phyloP scores from a whole-genome alignment of 805 yeast species.

The Ogataea philodendri region DNA sequence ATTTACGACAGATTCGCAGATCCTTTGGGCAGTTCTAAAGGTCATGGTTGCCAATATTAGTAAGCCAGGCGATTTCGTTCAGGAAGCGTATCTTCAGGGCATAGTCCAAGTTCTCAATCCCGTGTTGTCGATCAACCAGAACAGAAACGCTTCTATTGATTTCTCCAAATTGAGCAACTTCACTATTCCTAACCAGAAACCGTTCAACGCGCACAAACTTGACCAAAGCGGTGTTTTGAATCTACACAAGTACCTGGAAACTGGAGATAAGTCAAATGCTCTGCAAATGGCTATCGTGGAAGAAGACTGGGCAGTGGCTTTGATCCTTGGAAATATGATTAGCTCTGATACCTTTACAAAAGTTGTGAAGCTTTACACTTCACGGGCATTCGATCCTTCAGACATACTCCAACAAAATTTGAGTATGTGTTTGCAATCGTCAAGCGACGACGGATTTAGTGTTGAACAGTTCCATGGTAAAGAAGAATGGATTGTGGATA shows the following conservation, averaged over 20 bases:
- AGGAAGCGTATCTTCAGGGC: constrained; percentile 30
- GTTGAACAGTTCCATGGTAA: constrained; percentile 23
- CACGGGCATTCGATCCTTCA: constrained; percentile 17
- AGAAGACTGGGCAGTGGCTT: constrained; percentile 75
- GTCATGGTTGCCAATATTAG: constrained; percentile 25
- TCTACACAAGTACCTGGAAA: constrained; percentile 42
- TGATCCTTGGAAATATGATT: constrained; percentile 63
- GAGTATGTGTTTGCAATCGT: constrained; percentile 30
- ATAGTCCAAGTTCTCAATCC: constrained; percentile 45
- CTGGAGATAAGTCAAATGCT: constrained; percentile 69
- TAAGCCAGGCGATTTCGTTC: constrained; percentile 30
- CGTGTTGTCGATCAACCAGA: constrained; percentile 25
- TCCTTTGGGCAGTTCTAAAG: constrained; percentile 30
- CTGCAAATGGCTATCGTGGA: constrained; percentile 57
- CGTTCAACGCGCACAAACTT: constrained; percentile 28
- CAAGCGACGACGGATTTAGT: constrained; percentile 18
- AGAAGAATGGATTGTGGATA: constrained; percentile 31
- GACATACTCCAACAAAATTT: constrained; percentile 29
- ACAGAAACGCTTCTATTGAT: constrained; percentile 17
- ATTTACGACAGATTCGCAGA: constrained; percentile 19
- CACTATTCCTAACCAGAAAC: constrained; percentile 12
- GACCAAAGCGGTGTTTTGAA: constrained; percentile 27
- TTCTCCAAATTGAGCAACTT: constrained; percentile 19
- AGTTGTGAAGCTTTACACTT: constrained; percentile 44
- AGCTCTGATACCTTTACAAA: constrained; percentile 49